Conservation (phyloP, 352 stramenopile species). For the Stramenopiles sp. region DNA sequence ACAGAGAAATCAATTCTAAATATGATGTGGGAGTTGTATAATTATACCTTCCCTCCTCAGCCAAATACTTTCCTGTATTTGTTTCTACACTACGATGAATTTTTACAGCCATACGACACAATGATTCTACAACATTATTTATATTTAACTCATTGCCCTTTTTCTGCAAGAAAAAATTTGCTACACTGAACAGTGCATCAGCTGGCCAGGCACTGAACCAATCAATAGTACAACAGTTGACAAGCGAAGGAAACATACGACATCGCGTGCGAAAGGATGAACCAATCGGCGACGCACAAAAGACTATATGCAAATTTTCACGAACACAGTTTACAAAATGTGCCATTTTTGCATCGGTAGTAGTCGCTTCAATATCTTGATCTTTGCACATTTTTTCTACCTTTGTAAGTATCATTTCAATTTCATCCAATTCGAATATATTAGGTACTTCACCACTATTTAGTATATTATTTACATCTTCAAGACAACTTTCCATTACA, state of each 20-base stretch:
- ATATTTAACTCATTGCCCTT: slow-evolving; percentile 32
- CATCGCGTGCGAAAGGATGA: slow-evolving; percentile 51
- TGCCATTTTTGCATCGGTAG: slow-evolving; percentile 15
- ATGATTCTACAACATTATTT: slow-evolving; percentile 34
- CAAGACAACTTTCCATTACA: slow-evolving; percentile 51
- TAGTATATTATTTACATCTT: slow-evolving; percentile 72
- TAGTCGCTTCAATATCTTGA: slow-evolving; percentile 23
- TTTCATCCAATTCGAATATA: slow-evolving; percentile 45
- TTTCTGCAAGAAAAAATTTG: slow-evolving; percentile 39
- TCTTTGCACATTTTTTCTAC: slow-evolving; percentile 33
- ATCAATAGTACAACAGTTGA: slow-evolving; percentile 68
- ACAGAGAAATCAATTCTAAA: slow-evolving; percentile 63
- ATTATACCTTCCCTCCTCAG: slow-evolving; percentile 40
- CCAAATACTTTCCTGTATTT: slow-evolving; percentile 29
- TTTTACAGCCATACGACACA: slow-evolving; percentile 56
- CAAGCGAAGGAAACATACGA: slow-evolving; percentile 60
- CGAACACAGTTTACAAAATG: slow-evolving; percentile 45
- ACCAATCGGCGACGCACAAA: slow-evolving; percentile 57
- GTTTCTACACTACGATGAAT: slow-evolving; percentile 57
- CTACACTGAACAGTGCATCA: slow-evolving; percentile 54
- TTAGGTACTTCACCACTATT: slow-evolving; percentile 65
- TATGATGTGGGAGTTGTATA: slow-evolving; percentile 80
- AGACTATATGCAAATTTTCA: slow-evolving; percentile 63
- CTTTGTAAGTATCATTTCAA: slow-evolving; percentile 43
- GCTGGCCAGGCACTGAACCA: slow-evolving; percentile 79